Evolutionary conservation across 208 protist species (phyloP), one percentile per base, ranked within the genome.

Genomic region (Naegleria gruberi): DNA sequence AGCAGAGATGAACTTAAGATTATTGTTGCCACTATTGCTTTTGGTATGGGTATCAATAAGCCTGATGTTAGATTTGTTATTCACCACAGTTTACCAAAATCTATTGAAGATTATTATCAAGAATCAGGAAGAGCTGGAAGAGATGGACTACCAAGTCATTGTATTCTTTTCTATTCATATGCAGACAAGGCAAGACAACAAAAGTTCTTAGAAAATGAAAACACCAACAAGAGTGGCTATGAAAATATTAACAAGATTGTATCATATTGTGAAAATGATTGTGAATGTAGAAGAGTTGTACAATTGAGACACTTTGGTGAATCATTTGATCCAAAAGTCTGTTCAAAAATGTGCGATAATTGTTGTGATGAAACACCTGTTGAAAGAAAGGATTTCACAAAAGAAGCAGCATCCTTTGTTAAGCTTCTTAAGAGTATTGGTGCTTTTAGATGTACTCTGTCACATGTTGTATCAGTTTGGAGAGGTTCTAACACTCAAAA

Each of bases 51-150:
- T 8, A 98, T 99, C 84, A 97, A 99, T 92, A 99, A 99, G 92
- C 91, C 94, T 0, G 95, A 99, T 90, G 98, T 99, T 51, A 96
- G 98, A 55, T 97, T 95, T 91, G 97, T 99, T 4, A 93, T 99
- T 65, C 98, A 99, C 94, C 95, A 97, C 37, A 93, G 94, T 0
- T 93, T 98, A 8, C 98, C 98, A 0, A 96, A 97, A 84, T 98
- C 95, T 4, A 90, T 99, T 23, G 98, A 99, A 93, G 95, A 93
- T 34, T 99, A 99, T 92, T 97, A 98, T 87, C 98, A 99, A 92
- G 98, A 99, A 91, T 89, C 77, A 42, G 94, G 94, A 19, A 91
- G 94, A 82, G 94, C 93, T 34, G 94, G 94, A 23, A 82, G 94
- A 51, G 94, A 95, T 77, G 93, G 92, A 17, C 4, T 73, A 10